Evolutionary conservation across 352 stramenopile genomes (phyloP).

Genomic region (Phytophthora citricola): DNA sequence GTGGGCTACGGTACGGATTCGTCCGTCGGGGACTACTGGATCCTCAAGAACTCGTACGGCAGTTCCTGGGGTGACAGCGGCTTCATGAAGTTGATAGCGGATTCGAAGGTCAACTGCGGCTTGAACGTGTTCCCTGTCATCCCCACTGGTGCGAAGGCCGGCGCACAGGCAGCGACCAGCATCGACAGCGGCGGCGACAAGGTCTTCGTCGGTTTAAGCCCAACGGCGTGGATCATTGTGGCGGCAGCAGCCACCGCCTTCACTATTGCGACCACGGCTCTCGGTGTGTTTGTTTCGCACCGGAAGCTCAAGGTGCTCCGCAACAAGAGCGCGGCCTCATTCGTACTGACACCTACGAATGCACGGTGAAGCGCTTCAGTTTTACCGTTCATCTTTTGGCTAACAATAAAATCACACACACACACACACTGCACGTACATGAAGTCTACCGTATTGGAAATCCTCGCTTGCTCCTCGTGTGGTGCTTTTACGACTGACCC

Average conservation of each 20-base stretch:
- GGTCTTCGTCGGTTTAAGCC: constrained; percentile 63
- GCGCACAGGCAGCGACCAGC: constrained; percentile 42
- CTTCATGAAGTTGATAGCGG: constrained; percentile 70
- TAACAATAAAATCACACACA: no score
- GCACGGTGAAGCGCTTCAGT: not conserved
- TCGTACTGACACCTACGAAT: constrained; percentile 23
- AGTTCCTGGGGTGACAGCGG: constrained; percentile 68
- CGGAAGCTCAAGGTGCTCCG: constrained; percentile 56
- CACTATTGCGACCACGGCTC: constrained; percentile 55
- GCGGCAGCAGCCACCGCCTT: constrained; percentile 52
- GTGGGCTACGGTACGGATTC: constrained; percentile 77
- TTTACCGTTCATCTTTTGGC: no score
- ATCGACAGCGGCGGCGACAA: constrained; percentile 75
- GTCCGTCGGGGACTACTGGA: constrained; percentile 76
- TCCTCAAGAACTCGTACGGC: constrained; percentile 87
- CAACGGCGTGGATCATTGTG: constrained; percentile 63
- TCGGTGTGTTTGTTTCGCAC: constrained; percentile 47
- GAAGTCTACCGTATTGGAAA: no score
- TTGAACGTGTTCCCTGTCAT: constrained; percentile 85
- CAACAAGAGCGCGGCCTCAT: constrained; percentile 50
- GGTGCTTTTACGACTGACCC: no score
- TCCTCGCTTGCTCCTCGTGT: no score
- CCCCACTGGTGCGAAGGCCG: constrained; percentile 59
- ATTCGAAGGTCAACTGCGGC: constrained; percentile 80
- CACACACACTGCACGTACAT: no score